These are phyloP conservation scores for Paecilomyces fulvus DNA, from an alignment of 2,329 filamentous ascomycete species.

Conservation along the genomic window DNA sequence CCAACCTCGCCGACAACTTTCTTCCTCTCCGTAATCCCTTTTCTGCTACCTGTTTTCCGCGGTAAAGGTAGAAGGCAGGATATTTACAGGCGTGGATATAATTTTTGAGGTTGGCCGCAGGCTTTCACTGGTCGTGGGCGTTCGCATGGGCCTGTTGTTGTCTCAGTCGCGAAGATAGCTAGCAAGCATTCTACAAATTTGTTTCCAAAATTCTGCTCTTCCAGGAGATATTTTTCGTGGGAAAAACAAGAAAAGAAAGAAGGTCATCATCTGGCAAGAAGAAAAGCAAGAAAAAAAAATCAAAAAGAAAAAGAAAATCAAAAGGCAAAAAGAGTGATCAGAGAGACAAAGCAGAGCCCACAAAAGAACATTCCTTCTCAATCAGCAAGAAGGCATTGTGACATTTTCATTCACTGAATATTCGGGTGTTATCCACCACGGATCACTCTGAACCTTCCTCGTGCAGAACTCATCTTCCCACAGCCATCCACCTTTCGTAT, in stretches of 20 bases:
- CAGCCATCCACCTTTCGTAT: slow-evolving; percentile 3
- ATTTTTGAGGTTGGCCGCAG: slow-evolving; percentile 17
- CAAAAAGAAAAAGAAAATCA: slow-evolving; percentile 11
- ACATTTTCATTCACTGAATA: not conserved
- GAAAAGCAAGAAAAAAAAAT: slow-evolving; percentile 10
- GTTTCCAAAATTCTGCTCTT: slow-evolving; percentile 27
- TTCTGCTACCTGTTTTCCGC: slow-evolving; percentile 12
- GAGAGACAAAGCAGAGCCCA: slow-evolving; percentile 5
- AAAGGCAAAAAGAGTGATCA: slow-evolving; percentile 7
- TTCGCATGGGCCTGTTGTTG: slow-evolving; percentile 28
- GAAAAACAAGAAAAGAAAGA: slow-evolving; percentile 9
- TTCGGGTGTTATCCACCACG: not conserved
- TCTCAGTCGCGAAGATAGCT: slow-evolving; percentile 36
- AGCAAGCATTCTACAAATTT: slow-evolving; percentile 39
- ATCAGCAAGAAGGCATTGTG: not conserved
- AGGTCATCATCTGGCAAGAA: slow-evolving; percentile 4
- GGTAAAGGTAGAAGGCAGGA: slow-evolving; percentile 12
- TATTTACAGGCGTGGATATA: slow-evolving; percentile 16
- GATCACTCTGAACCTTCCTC: slow-evolving; percentile 1
- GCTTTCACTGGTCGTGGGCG: slow-evolving; percentile 18
- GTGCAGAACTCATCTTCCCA: not conserved
- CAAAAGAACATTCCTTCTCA: slow-evolving; percentile 3
- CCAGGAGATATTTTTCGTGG: slow-evolving; percentile 17
- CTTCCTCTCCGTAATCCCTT: slow-evolving; percentile 2
- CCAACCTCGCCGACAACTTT: slow-evolving; percentile 1